Evolutionary conservation across 495 filamentous ascomycete species (phyloP).

Genomic region (Talaromyces nanjingensis): DNA sequence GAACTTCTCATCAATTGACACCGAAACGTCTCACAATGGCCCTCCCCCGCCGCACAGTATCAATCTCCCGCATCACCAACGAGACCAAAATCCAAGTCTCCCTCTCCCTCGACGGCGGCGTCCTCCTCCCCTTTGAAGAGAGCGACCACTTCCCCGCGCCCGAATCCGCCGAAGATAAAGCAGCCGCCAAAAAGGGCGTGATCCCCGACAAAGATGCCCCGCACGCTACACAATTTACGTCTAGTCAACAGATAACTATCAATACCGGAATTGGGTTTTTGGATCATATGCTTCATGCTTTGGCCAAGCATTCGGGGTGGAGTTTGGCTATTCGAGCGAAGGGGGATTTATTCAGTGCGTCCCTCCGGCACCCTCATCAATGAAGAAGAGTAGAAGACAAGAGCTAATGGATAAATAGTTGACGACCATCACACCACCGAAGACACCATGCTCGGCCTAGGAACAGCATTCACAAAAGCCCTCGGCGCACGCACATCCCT

Average conservation of each 20-base stretch:
- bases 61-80: slow-evolving; percentile 81
- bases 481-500: slow-evolving; percentile 72
- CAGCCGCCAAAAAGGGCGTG: slow-evolving; percentile 61
- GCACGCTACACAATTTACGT: slow-evolving; percentile 67
- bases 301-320: slow-evolving; percentile 94
- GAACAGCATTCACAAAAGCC: slow-evolving; percentile 70
- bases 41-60: slow-evolving; percentile 55
- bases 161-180: slow-evolving; percentile 29
- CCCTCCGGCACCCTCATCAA: background rate
- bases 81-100: slow-evolving; percentile 93
- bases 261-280: slow-evolving; percentile 97
- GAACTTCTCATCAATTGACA: background rate
- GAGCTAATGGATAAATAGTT: slow-evolving; percentile 43
- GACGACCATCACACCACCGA: slow-evolving; percentile 98
- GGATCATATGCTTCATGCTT: slow-evolving; percentile 97
- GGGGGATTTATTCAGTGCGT: slow-evolving; percentile 85
- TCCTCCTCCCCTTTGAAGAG: slow-evolving; percentile 55
- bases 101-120: slow-evolving; percentile 88
- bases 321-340: slow-evolving; percentile 71
- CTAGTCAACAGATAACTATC: slow-evolving; percentile 76
- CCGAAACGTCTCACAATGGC: slow-evolving; percentile 18
- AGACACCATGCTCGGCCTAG: slow-evolving; percentile 89
- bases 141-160: slow-evolving; percentile 34
- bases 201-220: slow-evolving; percentile 70
- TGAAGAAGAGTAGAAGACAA: background rate